These are phyloP conservation scores for Lichtheimia ornata DNA, from an alignment of 371 early-diverging fungal genomes.

Conservation along the genomic window DNA sequence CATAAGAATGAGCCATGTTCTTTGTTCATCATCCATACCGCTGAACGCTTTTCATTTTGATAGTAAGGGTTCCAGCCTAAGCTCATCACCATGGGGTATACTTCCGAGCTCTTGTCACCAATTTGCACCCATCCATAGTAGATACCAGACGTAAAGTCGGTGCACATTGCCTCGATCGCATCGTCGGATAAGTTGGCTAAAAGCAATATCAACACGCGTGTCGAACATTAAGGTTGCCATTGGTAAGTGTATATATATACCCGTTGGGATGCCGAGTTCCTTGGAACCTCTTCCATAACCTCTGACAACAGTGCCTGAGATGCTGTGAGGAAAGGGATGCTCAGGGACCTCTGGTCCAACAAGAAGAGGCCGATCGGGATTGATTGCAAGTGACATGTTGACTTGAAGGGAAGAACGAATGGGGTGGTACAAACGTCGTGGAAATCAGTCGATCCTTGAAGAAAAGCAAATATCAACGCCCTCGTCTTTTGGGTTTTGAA, in stretches of 20 bases:
- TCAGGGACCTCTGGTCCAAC: conserved; percentile 58
- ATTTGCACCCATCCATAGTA: conserved; percentile 95
- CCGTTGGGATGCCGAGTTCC: conserved; percentile 97
- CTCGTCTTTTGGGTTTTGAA: too few relatives aligned
- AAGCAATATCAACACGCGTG: neutral
- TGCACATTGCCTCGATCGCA: conserved; percentile 67
- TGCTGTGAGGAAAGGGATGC: conserved; percentile 70
- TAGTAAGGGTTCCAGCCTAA: conserved; percentile 99
- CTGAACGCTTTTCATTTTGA: conserved; percentile 94
- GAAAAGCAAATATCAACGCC: too few relatives aligned
- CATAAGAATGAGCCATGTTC: neutral
- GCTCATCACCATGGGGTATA: conserved; percentile 97
- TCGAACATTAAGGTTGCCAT: neutral
- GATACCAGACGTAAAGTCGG: conserved; percentile 80
- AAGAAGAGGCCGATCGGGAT: conserved; percentile 57
- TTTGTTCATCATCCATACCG: conserved; percentile 55
- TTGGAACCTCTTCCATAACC: conserved; percentile 96
- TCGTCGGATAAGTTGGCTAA: conserved; percentile 89
- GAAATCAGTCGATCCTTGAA: too few relatives aligned
- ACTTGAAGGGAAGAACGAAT: too few relatives aligned
- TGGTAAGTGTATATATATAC: conserved; percentile 41
- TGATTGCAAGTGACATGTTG: conserved; percentile 21
- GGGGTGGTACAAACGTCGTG: too few relatives aligned
- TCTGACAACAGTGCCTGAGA: conserved; percentile 79
- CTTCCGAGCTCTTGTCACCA: conserved; percentile 39